Evolutionary conservation across 495 filamentous ascomycete species (phyloP).

Genomic region (Neurospora sp.): DNA sequence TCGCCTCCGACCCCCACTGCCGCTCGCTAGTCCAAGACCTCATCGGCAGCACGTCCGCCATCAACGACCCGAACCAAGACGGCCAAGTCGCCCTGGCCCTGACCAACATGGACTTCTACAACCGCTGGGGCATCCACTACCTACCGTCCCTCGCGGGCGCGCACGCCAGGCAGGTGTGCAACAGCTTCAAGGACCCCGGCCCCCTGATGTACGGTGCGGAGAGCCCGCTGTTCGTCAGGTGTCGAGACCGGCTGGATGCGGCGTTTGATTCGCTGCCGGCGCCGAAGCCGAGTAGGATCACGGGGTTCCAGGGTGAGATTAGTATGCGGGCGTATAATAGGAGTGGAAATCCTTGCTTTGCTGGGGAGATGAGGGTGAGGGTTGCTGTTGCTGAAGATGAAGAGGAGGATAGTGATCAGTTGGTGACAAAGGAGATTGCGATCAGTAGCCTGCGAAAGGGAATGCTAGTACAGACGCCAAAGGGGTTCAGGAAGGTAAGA

Average conservation of each 20-base stretch:
- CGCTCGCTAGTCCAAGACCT: conserved; percentile 30
- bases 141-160: conserved; percentile 33
- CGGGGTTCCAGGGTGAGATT: conserved; percentile 2
- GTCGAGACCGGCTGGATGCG: conserved; percentile 26
- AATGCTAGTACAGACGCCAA: conserved; percentile 28
- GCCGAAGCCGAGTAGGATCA: conserved; percentile 19
- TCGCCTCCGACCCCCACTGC: conserved; percentile 11
- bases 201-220: conserved; percentile 29
- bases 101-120: conserved; percentile 14
- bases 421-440: conserved; percentile 7
- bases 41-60: conserved; percentile 7
- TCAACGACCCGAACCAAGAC: conserved; percentile 2
- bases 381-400: conserved; percentile 19
- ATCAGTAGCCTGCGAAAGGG: conserved; percentile 20
- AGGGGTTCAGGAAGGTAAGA: conserved; percentile 22
- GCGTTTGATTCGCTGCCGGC: conserved; percentile 31
- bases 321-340: conserved; percentile 23
- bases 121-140: conserved; percentile 35
- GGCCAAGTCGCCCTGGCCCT: conserved; percentile 33
- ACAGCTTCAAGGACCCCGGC: conserved; percentile 38
- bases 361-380: conserved; percentile 20
- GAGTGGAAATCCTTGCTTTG: conserved; percentile 25
- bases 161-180: conserved; percentile 34
- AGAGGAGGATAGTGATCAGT: background rate
- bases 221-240: conserved; percentile 27